These are phyloP conservation scores for Daedaleopsis nitida DNA, from an alignment of 768 basidiomycete species.

Conservation along the genomic window DNA sequence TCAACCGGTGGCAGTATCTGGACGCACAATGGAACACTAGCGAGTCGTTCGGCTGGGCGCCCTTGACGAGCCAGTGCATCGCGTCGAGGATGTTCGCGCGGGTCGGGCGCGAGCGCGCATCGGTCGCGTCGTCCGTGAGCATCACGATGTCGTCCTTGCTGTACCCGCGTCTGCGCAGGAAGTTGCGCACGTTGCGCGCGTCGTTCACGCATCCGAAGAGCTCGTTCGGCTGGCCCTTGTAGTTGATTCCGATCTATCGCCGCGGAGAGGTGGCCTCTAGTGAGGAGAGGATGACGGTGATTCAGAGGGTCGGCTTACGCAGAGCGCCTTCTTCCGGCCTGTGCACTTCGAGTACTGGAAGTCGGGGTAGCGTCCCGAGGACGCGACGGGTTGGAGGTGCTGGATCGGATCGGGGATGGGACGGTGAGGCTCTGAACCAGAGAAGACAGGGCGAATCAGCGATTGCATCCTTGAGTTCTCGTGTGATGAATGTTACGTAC, in stretches of 20 bases:
- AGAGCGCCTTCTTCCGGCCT: slow-evolving; percentile 86
- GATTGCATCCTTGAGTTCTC: background rate
- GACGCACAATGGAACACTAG: slow-evolving; percentile 83
- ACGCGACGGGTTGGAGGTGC: background rate
- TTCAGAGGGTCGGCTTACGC: slow-evolving; percentile 48
- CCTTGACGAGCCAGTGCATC: slow-evolving; percentile 91
- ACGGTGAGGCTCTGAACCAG: slow-evolving; percentile 1
- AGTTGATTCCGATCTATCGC: slow-evolving; percentile 85
- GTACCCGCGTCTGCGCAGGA: slow-evolving; percentile 54
- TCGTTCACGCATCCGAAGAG: slow-evolving; percentile 92
- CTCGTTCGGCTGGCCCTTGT: slow-evolving; percentile 65
- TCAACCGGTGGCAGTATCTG: background rate
- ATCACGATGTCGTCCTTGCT: slow-evolving; percentile 77
- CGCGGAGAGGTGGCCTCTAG: background rate
- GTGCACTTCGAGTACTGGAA: slow-evolving; percentile 89
- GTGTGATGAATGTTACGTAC: background rate
- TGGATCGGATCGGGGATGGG: slow-evolving; percentile 2
- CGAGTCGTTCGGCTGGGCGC: slow-evolving; percentile 80
- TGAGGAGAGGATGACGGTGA: background rate
- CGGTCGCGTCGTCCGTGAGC: slow-evolving; percentile 73
- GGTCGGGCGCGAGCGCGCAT: slow-evolving; percentile 72
- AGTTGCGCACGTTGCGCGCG: slow-evolving; percentile 76
- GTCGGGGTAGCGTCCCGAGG: slow-evolving; percentile 3
- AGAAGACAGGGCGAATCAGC: background rate
- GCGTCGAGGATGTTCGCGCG: slow-evolving; percentile 79